These are phyloP conservation scores for Heliamphora pulchella DNA, from an alignment of 179 eudicot genomes.

Conservation along the genomic window DNA sequence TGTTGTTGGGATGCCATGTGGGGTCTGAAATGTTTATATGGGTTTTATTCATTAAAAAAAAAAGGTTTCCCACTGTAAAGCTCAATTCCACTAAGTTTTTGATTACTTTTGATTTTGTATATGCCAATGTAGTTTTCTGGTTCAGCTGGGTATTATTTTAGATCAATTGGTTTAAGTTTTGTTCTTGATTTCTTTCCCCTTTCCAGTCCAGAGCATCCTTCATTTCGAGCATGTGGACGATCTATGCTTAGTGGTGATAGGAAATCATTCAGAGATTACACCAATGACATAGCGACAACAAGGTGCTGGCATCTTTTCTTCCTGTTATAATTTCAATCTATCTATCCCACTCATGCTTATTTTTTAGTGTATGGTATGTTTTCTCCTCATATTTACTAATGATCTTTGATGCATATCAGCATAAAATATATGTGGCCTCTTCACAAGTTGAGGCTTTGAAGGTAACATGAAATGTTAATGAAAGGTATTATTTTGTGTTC, in stretches of 20 bases:
- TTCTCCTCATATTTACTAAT: not conserved
- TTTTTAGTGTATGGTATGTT: not conserved
- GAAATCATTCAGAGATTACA: slow-evolving; percentile 54
- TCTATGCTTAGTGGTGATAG: slow-evolving; percentile 93
- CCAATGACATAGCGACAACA: slow-evolving; percentile 61
- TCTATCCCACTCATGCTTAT: not conserved
- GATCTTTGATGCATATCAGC: not conserved
- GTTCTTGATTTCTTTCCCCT: slow-evolving; percentile 13
- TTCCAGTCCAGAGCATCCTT: slow-evolving; percentile 98
- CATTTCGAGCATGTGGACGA: slow-evolving; percentile 62
- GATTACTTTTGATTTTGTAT: too few species aligned
- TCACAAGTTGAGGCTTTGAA: not conserved
- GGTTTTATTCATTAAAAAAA: too few species aligned
- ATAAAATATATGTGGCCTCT: not conserved
- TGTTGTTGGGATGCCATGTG: too few species aligned
- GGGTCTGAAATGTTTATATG: too few species aligned
- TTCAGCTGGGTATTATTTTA: too few species aligned
- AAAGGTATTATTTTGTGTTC: slow-evolving; percentile 3
- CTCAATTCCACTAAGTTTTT: too few species aligned
- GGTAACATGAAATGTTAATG: slow-evolving; percentile 1
- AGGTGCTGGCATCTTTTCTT: slow-evolving; percentile 38
- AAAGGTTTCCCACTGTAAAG: too few species aligned
- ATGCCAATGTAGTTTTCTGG: too few species aligned
- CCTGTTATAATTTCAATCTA: not conserved
- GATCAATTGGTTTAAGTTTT: not conserved